Evolutionary conservation across 2,329 filamentous ascomycete genomes (phyloP), one percentile per base, ranked within the genome.

Genomic region (Diaporthe humulicola): DNA sequence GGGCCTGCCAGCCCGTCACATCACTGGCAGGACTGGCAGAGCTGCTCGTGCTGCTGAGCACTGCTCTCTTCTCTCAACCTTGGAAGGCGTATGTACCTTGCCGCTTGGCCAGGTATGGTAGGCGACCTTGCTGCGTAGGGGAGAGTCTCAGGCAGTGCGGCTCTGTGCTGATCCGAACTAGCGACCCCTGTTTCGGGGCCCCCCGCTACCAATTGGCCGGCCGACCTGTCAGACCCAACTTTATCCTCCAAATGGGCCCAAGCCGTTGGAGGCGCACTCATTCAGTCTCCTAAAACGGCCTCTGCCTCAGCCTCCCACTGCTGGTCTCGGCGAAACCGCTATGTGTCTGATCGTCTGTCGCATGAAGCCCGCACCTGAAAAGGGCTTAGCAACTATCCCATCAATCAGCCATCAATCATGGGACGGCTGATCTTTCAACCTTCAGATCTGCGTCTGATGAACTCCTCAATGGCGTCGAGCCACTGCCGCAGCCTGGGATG

Each of bases 281-380:
- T 69, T 57, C 12, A 54, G 52, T 36, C 48, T 56, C 66, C 74
- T 64, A 69, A 74, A 74, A 74, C 74, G 58, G 71, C 50, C 57
- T 61, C 30, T 75, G 66, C 74, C 60, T 75, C 71, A 74, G 71
- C 71, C 66, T 70, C 57, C 64, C 71, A 66, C 52, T 57, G 57
- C 71, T 64, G 56, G 61, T 66, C 71, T 73, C 70, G 71, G 56
- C 64, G 50, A 73, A 64, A 64, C 61, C 30, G 28, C n/a, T 38
- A 67, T 36, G 1, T 75, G 71, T 71, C 42, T 71, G 74, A 74
- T 71, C 71, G 67, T 74, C 71, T 54, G 71, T 73, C 71, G 58
- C 73, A 71, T 75, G 66, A 75, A 45, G 40, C 45, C 56, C 28
- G 38, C 42, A 58, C n/a, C 70, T 25, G 28, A 56, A 52, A 58